Base-by-base conservation (phyloP, 352 stramenopile species). In the Globisporangium perplexum region DNA sequence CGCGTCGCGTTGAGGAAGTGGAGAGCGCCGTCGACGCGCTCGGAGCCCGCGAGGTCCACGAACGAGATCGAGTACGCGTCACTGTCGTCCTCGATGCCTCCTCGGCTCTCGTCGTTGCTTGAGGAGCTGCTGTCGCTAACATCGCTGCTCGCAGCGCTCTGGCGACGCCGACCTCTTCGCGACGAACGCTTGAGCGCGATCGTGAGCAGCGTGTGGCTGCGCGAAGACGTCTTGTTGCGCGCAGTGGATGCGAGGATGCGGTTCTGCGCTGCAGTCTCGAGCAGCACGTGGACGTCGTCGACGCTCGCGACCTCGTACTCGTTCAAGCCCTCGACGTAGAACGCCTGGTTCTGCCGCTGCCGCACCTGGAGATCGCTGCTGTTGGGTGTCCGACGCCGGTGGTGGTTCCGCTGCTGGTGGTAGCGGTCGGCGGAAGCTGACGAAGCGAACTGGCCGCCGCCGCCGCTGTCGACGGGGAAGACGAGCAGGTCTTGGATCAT, bases 11-110 rank as follows among this genome's bases (percentile, higher is more conserved):
- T 63, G 28, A 80, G 62, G 31, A 84, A 83, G 56, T 83, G 68
- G 11, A 83, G 59, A 0, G 74, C 52, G 4, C 73, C 71, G 33
- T 87, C 69, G 14, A 85, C 68, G 2, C 77, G 71, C 55, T 90
- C 79, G 4, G 79, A 90, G 17, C 74, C 79, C 18, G 79, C 79
- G 24, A 90, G 66, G 26, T 90, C 79, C 11, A 90, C 79, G 50
- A 90, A 87, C 35, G 73, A 85, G 24, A 90, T 68, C 8, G 69
- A 77, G 8, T 65, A 77, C 23, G 58, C 53, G 44, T 57, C 18
- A 7, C 51, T 17, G 6, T 52, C 51, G 17, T 60, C 45, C n/a
- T 43, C 36, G 17, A 31, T 38, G 50, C 46, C 23, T 22, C 24
- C 42, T 24, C 31, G 8, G 2, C 65, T 41, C n/a, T 65, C 62